phyloP scores from a whole-genome alignment of 306 rosid species.

The Dicorynia guianensis region DNA sequence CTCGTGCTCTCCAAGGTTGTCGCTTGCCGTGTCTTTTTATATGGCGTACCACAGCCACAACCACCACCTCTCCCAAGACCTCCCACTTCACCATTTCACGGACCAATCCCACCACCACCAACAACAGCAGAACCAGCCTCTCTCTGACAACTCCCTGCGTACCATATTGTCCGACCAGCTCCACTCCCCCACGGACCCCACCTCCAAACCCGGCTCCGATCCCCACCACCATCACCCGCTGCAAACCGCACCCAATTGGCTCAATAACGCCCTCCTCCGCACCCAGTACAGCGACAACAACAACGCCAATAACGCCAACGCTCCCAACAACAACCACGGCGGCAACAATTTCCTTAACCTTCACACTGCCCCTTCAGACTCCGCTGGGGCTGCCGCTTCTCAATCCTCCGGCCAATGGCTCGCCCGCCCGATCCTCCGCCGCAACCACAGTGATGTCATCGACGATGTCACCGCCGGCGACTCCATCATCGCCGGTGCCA shows the following conservation, averaged over 20 bases:
- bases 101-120: slow-evolving; percentile 58
- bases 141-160: slow-evolving; percentile 38
- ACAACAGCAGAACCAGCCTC: slow-evolving; percentile 36
- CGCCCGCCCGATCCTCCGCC: slow-evolving; percentile 76
- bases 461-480: slow-evolving; percentile 54
- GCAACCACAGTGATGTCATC: slow-evolving; percentile 72
- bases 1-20: neutral
- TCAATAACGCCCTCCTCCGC: slow-evolving; percentile 79
- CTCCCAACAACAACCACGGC: neutral
- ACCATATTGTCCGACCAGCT: slow-evolving; percentile 53
- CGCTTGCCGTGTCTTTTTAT: neutral
- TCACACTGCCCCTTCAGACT: slow-evolving; percentile 62
- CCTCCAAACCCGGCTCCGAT: slow-evolving; percentile 51
- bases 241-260: slow-evolving; percentile 88
- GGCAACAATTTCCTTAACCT: slow-evolving; percentile 74
- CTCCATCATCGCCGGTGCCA: slow-evolving; percentile 51
- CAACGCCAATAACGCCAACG: neutral
- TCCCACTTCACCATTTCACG: slow-evolving; percentile 74
- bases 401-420: slow-evolving; percentile 78
- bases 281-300: slow-evolving; percentile 48
- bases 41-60: slow-evolving; percentile 72
- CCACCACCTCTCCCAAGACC: slow-evolving; percentile 68
- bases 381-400: slow-evolving; percentile 44
- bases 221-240: slow-evolving; percentile 55
- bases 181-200: slow-evolving; percentile 58